A percentile compares a stretch with the other conserved stretches of the same genome.
phyloP scores from a whole-genome alignment of 495 filamentous ascomycete species.

The Coniosporium apollinis region DNA sequence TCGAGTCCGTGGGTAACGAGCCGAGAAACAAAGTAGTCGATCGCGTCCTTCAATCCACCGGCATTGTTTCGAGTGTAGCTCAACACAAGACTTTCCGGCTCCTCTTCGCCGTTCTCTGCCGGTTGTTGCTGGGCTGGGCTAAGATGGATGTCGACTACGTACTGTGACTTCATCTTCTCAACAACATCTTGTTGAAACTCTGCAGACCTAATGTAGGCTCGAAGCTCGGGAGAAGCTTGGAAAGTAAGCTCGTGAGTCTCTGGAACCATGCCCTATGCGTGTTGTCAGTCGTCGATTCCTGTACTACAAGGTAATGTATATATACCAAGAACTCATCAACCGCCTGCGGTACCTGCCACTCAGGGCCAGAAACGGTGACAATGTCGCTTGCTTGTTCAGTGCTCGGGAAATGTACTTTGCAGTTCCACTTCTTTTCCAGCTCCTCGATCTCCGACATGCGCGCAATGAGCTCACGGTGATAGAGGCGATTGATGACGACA shows the following conservation, averaged over 20 bases:
- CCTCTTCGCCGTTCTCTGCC: constrained; percentile 15
- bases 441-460: constrained; percentile 81
- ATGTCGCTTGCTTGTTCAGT: constrained; percentile 94
- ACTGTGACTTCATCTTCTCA: constrained; percentile 72
- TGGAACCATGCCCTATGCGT: constrained; percentile 71
- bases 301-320: constrained; percentile 10
- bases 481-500: constrained; percentile 83
- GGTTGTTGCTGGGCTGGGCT: constrained; percentile 22
- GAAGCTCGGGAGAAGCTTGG: constrained; percentile 52
- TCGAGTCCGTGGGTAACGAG: constrained; percentile 74
- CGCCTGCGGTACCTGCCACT: constrained; percentile 91
- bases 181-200: constrained; percentile 64
- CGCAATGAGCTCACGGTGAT: constrained; percentile 81
- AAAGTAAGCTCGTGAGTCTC: constrained; percentile 84
- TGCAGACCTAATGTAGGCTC: constrained; percentile 58
- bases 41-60: constrained; percentile 84
- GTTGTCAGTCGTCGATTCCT: constrained; percentile 13
- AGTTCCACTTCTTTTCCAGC: constrained; percentile 95
- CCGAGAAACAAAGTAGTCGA: constrained; percentile 77
- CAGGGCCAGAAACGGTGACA: constrained; percentile 84
- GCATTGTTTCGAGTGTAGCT: constrained; percentile 94
- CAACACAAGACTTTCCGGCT: constrained; percentile 38
- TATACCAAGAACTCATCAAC: constrained; percentile 81
- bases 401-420: constrained; percentile 93
- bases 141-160: constrained; percentile 71